These are phyloP conservation scores for Acmispon strigosus DNA, from an alignment of 306 rosid genomes.

Conservation along the genomic window DNA sequence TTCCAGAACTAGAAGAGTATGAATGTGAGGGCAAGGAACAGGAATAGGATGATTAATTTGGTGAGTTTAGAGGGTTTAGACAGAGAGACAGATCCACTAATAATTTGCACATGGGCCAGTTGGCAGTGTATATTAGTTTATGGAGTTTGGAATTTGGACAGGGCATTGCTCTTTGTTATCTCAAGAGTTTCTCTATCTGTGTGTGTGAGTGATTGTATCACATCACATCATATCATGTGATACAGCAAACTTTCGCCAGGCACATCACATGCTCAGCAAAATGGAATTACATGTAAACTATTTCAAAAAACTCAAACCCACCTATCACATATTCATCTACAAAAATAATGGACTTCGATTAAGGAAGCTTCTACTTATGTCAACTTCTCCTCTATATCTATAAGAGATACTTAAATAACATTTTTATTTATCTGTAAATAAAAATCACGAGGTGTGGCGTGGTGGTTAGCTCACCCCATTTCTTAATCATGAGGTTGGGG, in stretches of 20 bases:
- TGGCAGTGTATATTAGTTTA: slow-evolving; percentile 10
- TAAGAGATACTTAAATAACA: too few species aligned
- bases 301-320: too few species aligned
- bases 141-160: not conserved
- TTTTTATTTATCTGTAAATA: too few species aligned
- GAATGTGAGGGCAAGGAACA: too few species aligned
- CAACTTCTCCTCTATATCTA: too few species aligned
- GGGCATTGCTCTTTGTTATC: not conserved
- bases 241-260: slow-evolving; percentile 16
- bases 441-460: too few species aligned
- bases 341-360: not conserved
- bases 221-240: slow-evolving; percentile 31
- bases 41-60: not conserved
- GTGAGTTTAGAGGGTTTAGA: slow-evolving; percentile 4
- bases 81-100: slow-evolving; percentile 4
- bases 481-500: too few species aligned
- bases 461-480: too few species aligned
- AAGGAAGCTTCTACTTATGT: not conserved
- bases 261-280: slow-evolving; percentile 41
- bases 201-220: not conserved
- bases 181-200: not conserved
- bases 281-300: not conserved
- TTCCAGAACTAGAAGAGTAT: too few species aligned
- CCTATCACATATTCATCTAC: too few species aligned
- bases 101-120: slow-evolving; percentile 51